Evolutionary conservation across 2,329 filamentous ascomycete species (phyloP), one percentile per base, ranked within the genome.

Genomic region (Aspergillus intermedius): DNA sequence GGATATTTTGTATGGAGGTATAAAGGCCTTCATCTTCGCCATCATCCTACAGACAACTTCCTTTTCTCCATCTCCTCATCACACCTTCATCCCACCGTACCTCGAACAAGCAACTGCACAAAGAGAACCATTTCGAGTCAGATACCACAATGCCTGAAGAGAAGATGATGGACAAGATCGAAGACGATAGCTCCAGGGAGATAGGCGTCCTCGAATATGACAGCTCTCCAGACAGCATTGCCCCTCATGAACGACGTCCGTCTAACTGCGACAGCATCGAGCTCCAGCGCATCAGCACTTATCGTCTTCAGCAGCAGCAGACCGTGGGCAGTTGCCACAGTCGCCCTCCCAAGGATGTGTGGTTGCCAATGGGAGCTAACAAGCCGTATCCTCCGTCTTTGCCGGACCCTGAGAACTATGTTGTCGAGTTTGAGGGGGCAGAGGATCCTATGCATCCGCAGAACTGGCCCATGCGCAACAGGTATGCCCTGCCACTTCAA

Each of bases 381-480:
- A 79, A 76, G 53, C 64, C 72, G 1, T 75, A 74, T 48, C 77
- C 78, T 2, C 73, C 74, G 5, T 62, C 64, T 0, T 58, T 79
- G 10, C 75, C 75, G 3, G 71, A 74, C 10, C 59, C 68, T 28
- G 73, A 78, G 51, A 71, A 75, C 44, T 80, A 80, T 53, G 74
- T 77, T 4, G 75, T 79, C 13, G 77, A 79, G 37, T 79, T 79
- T 50, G 73, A 78, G 50, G 76, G 76, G 0, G 61, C 60, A 0
- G 66, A 76, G 45, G 77, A 80, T 52, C 75, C 75, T 1, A 44
- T 73, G 19, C 74, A 78, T 56, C 74, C 76, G 1, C 72, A 76
- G 56, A 79, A 78, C 49, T 78, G 75, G 75, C 66, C 70, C 0
- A 49, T 72, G 34, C 67, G 63, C 54, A 72, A 67, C 59, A 77